Percentiles rank a stretch among this genome's conserved stretches.
These are phyloP conservation scores for Hemileccinum rubropunctum DNA, from an alignment of 768 basidiomycete genomes.

Conservation along the genomic window DNA sequence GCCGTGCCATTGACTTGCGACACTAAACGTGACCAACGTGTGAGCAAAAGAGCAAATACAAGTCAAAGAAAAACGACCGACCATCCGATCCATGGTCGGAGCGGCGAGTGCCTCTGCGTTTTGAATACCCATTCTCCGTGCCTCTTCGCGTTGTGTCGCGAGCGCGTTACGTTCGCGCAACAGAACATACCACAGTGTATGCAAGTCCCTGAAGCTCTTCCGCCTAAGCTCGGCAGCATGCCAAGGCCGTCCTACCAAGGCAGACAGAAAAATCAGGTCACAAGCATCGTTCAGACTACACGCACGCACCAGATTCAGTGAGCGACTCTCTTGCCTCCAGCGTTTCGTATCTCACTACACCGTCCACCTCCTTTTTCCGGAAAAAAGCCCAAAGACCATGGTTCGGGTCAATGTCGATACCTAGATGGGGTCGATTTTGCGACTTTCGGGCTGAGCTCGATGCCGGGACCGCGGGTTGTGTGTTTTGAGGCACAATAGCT, in stretches of 20 bases:
- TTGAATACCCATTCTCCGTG: constrained; percentile 54
- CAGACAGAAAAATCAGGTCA: constrained; percentile 1
- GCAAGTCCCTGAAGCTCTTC: constrained; percentile 91
- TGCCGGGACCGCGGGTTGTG: neutral
- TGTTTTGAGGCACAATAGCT: neutral
- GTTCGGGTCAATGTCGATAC: constrained; percentile 47
- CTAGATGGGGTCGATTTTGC: constrained; percentile 41
- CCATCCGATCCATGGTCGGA: constrained; percentile 41
- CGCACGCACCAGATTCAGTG: constrained; percentile 36
- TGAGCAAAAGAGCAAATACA: constrained; percentile 2
- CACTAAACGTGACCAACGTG: constrained; percentile 46
- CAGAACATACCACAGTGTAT: constrained; percentile 92
- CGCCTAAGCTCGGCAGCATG: constrained; percentile 78
- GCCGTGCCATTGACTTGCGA: constrained; percentile 94
- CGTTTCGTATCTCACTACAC: constrained; percentile 53
- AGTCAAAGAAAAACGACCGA: constrained; percentile 25
- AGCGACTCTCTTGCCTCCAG: constrained; percentile 33
- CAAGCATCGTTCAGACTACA: neutral
- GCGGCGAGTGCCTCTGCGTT: constrained; percentile 27
- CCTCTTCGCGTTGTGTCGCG: constrained; percentile 82
- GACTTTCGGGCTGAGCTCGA: constrained; percentile 18
- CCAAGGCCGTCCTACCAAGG: constrained; percentile 79
- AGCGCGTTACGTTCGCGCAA: constrained; percentile 87
- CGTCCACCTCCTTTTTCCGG: constrained; percentile 52
- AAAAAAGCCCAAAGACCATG: constrained; percentile 83